Evolutionary conservation across 148 eudicot genomes (phyloP).

Genomic region (Rhododendron ferrugineum): DNA sequence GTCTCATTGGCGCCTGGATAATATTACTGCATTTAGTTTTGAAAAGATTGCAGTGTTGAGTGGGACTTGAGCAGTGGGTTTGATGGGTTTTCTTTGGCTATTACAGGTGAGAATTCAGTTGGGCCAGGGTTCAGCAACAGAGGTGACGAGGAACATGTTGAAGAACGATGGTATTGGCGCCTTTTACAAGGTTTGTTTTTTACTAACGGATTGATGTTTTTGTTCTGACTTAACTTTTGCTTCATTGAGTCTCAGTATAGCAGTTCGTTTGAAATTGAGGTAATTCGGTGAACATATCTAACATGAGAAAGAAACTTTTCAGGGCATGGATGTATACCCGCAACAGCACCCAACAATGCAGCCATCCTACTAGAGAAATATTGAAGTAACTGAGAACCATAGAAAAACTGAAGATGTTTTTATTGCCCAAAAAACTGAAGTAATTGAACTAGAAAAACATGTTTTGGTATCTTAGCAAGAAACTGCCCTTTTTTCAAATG

Average conservation of each 20-base stretch:
- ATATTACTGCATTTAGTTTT: background rate
- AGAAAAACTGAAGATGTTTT: background rate
- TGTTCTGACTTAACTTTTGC: background rate
- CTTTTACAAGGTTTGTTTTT: constrained; percentile 70
- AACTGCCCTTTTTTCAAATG: background rate
- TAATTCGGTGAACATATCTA: background rate
- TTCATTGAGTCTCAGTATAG: background rate
- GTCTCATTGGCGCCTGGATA: background rate
- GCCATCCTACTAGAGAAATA: background rate
- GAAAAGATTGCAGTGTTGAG: background rate
- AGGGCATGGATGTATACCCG: background rate
- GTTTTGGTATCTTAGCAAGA: background rate
- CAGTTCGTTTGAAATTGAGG: background rate
- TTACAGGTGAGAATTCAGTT: constrained; percentile 90
- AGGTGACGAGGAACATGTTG: constrained; percentile 75
- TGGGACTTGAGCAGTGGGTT: background rate
- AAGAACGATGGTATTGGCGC: constrained; percentile 87
- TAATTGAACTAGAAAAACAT: background rate
- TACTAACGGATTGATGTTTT: background rate
- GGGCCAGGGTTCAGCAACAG: constrained; percentile 89
- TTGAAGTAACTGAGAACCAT: background rate
- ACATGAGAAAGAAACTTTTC: background rate
- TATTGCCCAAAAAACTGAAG: background rate
- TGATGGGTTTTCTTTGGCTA: constrained; percentile 14
- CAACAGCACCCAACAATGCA: background rate